Base-by-base conservation (phyloP, 768 basidiomycete species). In the Cystoderma amianthinum region DNA sequence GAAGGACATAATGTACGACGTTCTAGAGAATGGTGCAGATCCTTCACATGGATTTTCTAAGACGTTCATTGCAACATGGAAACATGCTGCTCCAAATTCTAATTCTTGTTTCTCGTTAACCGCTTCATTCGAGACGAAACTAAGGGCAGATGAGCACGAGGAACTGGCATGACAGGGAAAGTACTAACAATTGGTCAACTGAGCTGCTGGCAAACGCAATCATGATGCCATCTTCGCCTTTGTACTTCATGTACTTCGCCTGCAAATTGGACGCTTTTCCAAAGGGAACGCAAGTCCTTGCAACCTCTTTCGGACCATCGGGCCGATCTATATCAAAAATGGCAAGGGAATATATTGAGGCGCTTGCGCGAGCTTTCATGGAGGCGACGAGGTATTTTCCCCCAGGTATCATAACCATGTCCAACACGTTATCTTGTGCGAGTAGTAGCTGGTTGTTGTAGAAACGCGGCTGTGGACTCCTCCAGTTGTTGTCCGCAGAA, bases 351-450 rank as follows among this genome's bases (percentile, higher is more conserved):
- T 73, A 80, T 23, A 65, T 64, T 23, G 60, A 62, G 39, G 61
- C 63, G 12, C 16, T 6, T 10, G 56, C 55, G 2, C 50, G 48
- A 50, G 79, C 73, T 47, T 62, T 65, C 3, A 74, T 71, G 7
- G 80, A 83, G 1, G 79, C 77, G 24, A 83, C 60, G 47, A 85
- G 71, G 47, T 80, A 81, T 48, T 78, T 81, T 15, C 83, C 82
- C 1, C 82, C 83, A 5, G 82, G 77, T 6, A 84, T 65, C 20
- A 82, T 54, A 30, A 64, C 68, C 67, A 85, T 73, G 32, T 61
- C 79, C 54, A 64, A 65, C 46, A 67, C 69, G 47, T 60, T 61
- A 54, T 58, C 67, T 51, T 62, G 60, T 0, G 61, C 50, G 13
- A 45, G 43, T 4, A 68, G 38, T 13, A 58, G 46, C 21, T 50